These are phyloP conservation scores for Nitzschia palea DNA, from an alignment of 108 stramenopile species.

Conservation along the genomic window DNA sequence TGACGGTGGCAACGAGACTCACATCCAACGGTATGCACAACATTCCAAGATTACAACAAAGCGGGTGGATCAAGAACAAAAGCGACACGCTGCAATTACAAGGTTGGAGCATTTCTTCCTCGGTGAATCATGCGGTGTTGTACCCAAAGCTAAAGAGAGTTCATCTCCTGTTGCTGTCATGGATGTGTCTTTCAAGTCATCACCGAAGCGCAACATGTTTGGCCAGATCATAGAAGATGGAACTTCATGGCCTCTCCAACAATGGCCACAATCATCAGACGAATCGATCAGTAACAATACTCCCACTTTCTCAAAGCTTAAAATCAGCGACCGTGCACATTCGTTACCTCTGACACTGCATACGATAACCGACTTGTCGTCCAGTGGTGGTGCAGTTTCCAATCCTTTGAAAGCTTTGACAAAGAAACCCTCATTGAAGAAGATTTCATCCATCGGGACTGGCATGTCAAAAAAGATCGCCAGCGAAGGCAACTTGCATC, in stretches of 20 bases:
- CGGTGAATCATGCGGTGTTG: background rate
- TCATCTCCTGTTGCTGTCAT: conserved; percentile 6
- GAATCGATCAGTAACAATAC: background rate
- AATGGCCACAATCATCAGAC: background rate
- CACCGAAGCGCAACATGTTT: background rate
- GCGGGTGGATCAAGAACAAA: background rate
- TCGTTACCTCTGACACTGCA: background rate
- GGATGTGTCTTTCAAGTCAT: background rate
- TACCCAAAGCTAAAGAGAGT: background rate
- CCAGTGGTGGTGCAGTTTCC: too few species aligned
- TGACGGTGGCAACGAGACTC: background rate
- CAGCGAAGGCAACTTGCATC: conserved; percentile 16
- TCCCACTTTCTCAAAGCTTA: background rate
- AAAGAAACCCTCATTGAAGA: conserved; percentile 22
- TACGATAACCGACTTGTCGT: too few species aligned
- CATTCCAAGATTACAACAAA: too few species aligned
- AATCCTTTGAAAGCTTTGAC: background rate
- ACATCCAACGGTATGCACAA: background rate
- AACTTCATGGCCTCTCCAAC: background rate
- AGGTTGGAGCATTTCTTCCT: conserved; percentile 15
- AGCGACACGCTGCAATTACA: background rate
- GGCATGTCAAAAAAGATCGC: background rate
- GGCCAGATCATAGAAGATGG: background rate
- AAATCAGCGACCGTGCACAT: background rate
- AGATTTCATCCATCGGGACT: conserved; percentile 15